A percentile compares a stretch with the other conserved stretches of the same genome.
These are phyloP conservation scores for Cinnamomum micranthum DNA, from an alignment of 164 flowering plant genomes.

Conservation along the genomic window DNA sequence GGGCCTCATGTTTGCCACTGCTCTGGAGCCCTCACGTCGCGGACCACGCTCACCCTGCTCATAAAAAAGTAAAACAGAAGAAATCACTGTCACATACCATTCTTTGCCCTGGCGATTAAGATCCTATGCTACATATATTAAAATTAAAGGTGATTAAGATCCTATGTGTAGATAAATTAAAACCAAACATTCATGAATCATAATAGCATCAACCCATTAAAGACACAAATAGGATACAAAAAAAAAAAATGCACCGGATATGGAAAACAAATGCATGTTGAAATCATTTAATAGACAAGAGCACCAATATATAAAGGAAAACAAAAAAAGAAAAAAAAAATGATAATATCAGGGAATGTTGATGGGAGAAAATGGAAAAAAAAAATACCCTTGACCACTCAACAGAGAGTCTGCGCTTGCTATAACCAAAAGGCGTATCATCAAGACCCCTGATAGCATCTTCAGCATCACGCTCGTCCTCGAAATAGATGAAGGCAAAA, in stretches of 20 bases:
- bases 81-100: no score
- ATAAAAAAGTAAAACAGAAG: not conserved
- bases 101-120: no score
- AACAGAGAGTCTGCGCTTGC: constrained; percentile 71
- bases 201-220: no score
- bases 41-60: constrained; percentile 59
- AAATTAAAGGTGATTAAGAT: no score
- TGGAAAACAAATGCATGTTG: no score
- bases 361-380: not conserved
- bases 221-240: no score
- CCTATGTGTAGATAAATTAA: no score
- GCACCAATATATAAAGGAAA: not conserved
- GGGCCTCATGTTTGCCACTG: constrained; percentile 63
- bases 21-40: constrained; percentile 54
- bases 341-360: not conserved
- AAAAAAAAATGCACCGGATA: no score
- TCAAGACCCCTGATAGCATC: constrained; percentile 85
- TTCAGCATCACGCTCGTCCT: constrained; percentile 90
- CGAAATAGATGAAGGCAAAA: constrained; percentile 93
- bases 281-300: no score
- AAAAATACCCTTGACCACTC: constrained; percentile 87
- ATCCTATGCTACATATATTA: no score
- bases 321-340: not conserved
- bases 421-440: constrained; percentile 69
- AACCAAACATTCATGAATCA: no score